Conservation (phyloP, 78 protist genomes). For the Cavenderia fasciculata region DNA sequence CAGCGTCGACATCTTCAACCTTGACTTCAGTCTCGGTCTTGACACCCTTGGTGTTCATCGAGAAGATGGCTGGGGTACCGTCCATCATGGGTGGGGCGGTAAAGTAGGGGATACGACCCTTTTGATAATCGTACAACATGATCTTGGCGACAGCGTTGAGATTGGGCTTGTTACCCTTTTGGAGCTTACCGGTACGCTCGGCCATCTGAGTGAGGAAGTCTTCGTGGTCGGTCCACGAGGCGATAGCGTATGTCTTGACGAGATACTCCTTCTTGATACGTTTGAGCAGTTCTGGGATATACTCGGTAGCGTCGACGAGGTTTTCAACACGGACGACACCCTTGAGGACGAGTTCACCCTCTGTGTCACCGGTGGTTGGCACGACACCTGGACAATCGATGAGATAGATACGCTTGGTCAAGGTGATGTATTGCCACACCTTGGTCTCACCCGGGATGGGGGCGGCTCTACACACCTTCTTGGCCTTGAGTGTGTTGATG, state of each 20-base stretch:
- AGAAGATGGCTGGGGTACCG: not conserved
- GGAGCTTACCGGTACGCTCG: constrained; percentile 64
- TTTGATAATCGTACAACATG: constrained; percentile 94
- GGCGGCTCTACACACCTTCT: constrained; percentile 96
- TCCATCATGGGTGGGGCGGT: constrained; percentile 84
- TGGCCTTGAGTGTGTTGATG: constrained; percentile 96
- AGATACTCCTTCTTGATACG: constrained; percentile 92
- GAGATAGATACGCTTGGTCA: constrained; percentile 94
- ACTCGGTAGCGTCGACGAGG: constrained; percentile 84
- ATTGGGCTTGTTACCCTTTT: constrained; percentile 94
- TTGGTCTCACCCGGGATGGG: constrained; percentile 99
- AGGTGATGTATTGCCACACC: constrained; percentile 99
- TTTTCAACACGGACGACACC: constrained; percentile 96
- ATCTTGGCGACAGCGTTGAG: constrained; percentile 87
- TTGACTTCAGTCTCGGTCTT: constrained; percentile 1
- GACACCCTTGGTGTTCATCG: constrained; percentile 17
- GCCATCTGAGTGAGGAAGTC: constrained; percentile 92
- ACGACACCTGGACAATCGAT: constrained; percentile 99
- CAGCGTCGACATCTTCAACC: not conserved
- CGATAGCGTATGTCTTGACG: constrained; percentile 86
- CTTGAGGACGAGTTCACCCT: constrained; percentile 91
- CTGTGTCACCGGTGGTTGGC: constrained; percentile 85
- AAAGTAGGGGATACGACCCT: constrained; percentile 97
- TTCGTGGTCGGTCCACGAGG: constrained; percentile 81
- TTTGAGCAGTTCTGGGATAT: constrained; percentile 84